Evolutionary conservation across 148 eudicot species (phyloP).

Genomic region (Rhododendron molle): DNA sequence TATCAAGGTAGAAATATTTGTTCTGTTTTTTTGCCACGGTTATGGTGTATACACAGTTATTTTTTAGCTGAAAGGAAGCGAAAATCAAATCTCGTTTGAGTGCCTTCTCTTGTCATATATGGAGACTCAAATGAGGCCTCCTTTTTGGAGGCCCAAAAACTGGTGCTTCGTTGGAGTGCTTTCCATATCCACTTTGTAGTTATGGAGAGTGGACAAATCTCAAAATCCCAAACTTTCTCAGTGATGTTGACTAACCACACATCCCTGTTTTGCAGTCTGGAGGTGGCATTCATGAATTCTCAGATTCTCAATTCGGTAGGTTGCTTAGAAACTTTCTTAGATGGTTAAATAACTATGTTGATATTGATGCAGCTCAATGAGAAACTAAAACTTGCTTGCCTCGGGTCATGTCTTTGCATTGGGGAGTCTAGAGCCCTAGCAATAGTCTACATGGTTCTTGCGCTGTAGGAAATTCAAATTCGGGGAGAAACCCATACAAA

Average conservation of each 20-base stretch:
- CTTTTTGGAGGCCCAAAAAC: neutral
- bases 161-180: neutral
- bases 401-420: slow-evolving; percentile 96
- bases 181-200: neutral
- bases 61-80: neutral
- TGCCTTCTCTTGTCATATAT: neutral
- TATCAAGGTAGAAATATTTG: neutral
- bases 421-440: slow-evolving; percentile 97
- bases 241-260: slow-evolving; percentile 14
- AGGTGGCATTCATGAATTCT: slow-evolving; percentile 99
- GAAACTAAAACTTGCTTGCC: neutral
- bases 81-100: neutral
- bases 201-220: neutral
- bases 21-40: slow-evolving; percentile 41
- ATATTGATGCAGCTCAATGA: neutral
- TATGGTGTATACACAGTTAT: slow-evolving; percentile 69
- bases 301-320: slow-evolving; percentile 99
- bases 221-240: neutral
- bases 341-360: too few relatives aligned
- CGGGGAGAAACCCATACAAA: slow-evolving; percentile 98
- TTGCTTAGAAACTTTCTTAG: neutral
- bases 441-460: slow-evolving; percentile 98
- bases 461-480: slow-evolving; percentile 94
- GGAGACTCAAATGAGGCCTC: neutral
- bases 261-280: slow-evolving; percentile 70